These are phyloP conservation scores for Gastrolobium bilobum DNA, from an alignment of 306 rosid genomes.

Conservation along the genomic window DNA sequence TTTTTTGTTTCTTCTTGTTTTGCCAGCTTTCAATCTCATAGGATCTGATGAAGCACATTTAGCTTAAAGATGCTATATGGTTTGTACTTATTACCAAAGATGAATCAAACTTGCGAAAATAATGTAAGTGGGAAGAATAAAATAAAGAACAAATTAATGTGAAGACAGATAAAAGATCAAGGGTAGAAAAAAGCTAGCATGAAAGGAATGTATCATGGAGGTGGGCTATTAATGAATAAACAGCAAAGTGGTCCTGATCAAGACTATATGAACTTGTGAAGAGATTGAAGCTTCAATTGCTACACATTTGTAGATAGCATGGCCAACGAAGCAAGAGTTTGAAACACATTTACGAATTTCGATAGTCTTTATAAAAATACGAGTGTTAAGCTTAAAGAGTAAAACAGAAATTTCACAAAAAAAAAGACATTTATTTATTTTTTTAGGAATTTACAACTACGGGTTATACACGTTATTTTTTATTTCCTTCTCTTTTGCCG, in stretches of 20 bases:
- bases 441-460: too few species aligned
- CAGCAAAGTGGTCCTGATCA: slow-evolving; percentile 61
- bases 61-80: background rate
- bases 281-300: slow-evolving; percentile 38
- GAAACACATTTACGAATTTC: background rate
- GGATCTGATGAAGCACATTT: background rate
- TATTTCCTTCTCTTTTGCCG: too few species aligned
- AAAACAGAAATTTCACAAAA: too few species aligned
- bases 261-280: background rate
- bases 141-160: slow-evolving; percentile 15
- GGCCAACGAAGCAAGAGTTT: slow-evolving; percentile 61
- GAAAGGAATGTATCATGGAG: slow-evolving; percentile 58
- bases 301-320: slow-evolving; percentile 22
- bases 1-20: slow-evolving; percentile 21
- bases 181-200: slow-evolving; percentile 48
- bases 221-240: slow-evolving; percentile 40
- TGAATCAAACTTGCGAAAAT: slow-evolving; percentile 13
- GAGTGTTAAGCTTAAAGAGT: too few species aligned
- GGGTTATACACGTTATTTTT: too few species aligned
- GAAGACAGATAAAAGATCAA: background rate
- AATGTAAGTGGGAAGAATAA: slow-evolving; percentile 1
- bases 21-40: slow-evolving; percentile 1
- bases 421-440: too few species aligned
- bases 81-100: background rate
- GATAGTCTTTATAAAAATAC: background rate